These are phyloP conservation scores for Heterobasidion occidentale DNA, from an alignment of 1,284 basidiomycete genomes.

Conservation along the genomic window DNA sequence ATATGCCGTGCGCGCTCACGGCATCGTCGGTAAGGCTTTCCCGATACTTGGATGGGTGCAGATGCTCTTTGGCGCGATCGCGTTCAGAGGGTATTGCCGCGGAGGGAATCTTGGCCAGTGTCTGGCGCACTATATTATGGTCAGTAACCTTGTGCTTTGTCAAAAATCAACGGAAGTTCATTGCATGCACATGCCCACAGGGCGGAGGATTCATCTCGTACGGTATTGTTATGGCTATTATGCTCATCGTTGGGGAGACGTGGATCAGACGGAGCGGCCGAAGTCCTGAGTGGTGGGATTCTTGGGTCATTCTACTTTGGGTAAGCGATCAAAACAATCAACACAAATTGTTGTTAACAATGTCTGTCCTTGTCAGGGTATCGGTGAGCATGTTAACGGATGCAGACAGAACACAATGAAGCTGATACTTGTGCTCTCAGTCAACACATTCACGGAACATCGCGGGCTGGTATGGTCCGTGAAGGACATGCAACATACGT, in stretches of 20 bases:
- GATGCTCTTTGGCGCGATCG: conserved; percentile 67
- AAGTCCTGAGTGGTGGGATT: conserved; percentile 90
- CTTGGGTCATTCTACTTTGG: conserved; percentile 85
- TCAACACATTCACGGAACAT: conserved; percentile 95
- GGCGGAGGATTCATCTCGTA: conserved; percentile 87
- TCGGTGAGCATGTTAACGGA: conserved; percentile 34
- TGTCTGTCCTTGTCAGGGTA: conserved; percentile 34
- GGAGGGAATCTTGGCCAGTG: conserved; percentile 73
- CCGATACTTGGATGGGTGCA: conserved; percentile 88
- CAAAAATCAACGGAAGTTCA: no score
- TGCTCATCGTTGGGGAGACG: conserved; percentile 75
- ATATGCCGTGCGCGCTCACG: conserved; percentile 68
- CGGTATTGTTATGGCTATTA: conserved; percentile 75
- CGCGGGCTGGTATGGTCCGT: conserved; percentile 77
- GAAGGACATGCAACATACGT: conserved; percentile 95
- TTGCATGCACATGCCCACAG: conserved; percentile 14
- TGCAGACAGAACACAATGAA: no score
- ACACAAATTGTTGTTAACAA: neutral
- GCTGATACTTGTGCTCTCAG: conserved; percentile 19
- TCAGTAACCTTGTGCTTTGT: conserved; percentile 15
- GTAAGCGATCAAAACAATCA: conserved; percentile 31
- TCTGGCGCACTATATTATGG: conserved; percentile 89
- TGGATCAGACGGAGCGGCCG: conserved; percentile 71
- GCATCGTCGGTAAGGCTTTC: conserved; percentile 78
- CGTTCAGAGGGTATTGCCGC: conserved; percentile 64